Percentiles rank a stretch among this genome's conserved stretches.
Evolutionary conservation across 306 rosid genomes (phyloP).

Genomic region (Prunus padus): DNA sequence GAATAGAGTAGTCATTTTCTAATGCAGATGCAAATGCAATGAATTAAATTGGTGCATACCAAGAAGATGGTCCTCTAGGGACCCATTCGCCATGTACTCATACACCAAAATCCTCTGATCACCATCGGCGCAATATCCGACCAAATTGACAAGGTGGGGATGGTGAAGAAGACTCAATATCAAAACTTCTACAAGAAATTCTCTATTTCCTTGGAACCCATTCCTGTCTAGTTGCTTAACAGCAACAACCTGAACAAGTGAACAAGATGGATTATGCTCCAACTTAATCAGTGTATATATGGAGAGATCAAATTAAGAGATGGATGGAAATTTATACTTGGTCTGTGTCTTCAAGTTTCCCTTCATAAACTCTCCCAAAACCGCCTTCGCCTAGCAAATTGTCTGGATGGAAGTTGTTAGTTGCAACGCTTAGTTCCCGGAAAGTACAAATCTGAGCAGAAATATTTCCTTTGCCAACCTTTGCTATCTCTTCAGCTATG

Average conservation of each 20-base stretch:
- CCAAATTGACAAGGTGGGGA: slow-evolving; percentile 78
- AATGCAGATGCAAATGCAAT: neutral
- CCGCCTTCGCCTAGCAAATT: slow-evolving; percentile 93
- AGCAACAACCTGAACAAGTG: slow-evolving; percentile 64
- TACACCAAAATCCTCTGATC: slow-evolving; percentile 82
- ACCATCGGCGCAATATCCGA: slow-evolving; percentile 87
- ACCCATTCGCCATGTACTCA: slow-evolving; percentile 81
- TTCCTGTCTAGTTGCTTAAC: slow-evolving; percentile 88
- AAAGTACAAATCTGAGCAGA: slow-evolving; percentile 54
- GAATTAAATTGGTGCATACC: slow-evolving; percentile 38
- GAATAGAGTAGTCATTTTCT: neutral
- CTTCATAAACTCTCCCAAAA: slow-evolving; percentile 85
- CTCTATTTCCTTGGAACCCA: slow-evolving; percentile 94
- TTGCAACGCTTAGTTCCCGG: slow-evolving; percentile 65
- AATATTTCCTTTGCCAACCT: slow-evolving; percentile 68
- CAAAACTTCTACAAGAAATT: slow-evolving; percentile 91
- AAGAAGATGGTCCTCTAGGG: slow-evolving; percentile 87
- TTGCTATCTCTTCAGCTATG: slow-evolving; percentile 54
- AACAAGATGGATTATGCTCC: neutral
- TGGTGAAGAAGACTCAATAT: slow-evolving; percentile 81
- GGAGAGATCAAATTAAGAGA: neutral
- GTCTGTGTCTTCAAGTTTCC: slow-evolving; percentile 42
- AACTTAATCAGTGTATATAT: neutral
- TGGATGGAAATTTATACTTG: slow-evolving; percentile 43
- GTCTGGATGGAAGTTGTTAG: slow-evolving; percentile 59